phyloP scores from a whole-genome alignment of 2,329 filamentous ascomycete genomes.

The Xylariomycetidae sp. region DNA sequence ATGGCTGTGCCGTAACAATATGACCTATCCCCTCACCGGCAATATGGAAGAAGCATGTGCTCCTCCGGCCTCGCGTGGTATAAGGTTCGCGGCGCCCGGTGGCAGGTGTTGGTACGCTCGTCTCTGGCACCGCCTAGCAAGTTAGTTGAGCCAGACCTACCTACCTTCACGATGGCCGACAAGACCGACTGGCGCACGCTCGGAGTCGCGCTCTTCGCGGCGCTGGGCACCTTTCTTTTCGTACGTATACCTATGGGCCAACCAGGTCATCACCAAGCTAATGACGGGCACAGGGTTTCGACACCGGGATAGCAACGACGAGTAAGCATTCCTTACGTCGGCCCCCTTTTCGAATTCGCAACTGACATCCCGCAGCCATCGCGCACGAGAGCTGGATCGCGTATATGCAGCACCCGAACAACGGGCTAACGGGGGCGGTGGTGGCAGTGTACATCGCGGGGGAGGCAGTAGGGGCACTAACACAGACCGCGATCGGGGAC shows the following conservation, averaged over 20 bases:
- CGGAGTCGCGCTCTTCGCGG: conserved; percentile 48
- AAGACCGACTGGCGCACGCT: conserved; percentile 35
- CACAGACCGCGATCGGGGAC: conserved; percentile 48
- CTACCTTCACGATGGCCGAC: too few relatives aligned
- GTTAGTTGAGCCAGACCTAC: too few relatives aligned
- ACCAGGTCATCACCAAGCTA: conserved; percentile 1
- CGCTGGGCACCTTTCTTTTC: conserved; percentile 54
- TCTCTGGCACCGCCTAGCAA: too few relatives aligned
- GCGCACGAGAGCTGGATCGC: conserved; percentile 54
- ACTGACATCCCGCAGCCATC: conserved; percentile 43
- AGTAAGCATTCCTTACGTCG: too few relatives aligned
- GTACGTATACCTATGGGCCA: conserved; percentile 27
- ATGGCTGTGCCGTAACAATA: too few relatives aligned
- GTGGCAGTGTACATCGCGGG: conserved; percentile 55
- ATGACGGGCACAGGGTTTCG: conserved; percentile 41
- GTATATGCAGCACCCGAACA: conserved; percentile 50
- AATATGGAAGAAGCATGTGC: too few relatives aligned
- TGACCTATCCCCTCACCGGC: too few relatives aligned
- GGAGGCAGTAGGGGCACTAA: conserved; percentile 48
- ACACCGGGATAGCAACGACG: conserved; percentile 55
- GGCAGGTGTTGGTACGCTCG: too few relatives aligned
- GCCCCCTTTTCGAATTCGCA: too few relatives aligned
- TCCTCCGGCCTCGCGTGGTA: too few relatives aligned
- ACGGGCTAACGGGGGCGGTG: conserved; percentile 42
- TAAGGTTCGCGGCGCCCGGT: too few relatives aligned